phyloP scores from a whole-genome alignment of 2,329 filamentous ascomycete species.

The Didymella pinodella region DNA sequence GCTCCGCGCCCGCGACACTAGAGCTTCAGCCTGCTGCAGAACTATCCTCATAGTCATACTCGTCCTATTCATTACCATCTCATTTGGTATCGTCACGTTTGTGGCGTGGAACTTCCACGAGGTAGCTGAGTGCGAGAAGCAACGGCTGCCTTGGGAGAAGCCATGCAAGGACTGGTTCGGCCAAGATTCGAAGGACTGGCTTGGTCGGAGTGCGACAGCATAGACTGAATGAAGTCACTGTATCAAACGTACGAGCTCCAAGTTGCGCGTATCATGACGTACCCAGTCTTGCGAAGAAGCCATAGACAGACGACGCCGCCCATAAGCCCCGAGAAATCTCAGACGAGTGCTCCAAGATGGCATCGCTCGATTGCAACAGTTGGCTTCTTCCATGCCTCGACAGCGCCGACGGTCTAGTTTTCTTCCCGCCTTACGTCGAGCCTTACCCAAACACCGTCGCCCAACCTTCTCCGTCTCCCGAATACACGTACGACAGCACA shows the following conservation, averaged over 20 bases:
- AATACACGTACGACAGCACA: neutral
- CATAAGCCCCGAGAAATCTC: neutral
- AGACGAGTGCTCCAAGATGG: neutral
- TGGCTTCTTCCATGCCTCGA: neutral
- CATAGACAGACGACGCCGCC: neutral
- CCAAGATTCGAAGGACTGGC: constrained; percentile 30
- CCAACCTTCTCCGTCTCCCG: neutral
- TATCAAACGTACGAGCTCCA: neutral
- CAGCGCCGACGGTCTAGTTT: neutral
- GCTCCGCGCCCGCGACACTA: constrained; percentile 14
- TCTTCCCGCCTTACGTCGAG: neutral
- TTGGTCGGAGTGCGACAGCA: constrained; percentile 17
- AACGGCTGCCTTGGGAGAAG: constrained; percentile 34
- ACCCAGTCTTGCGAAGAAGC: neutral
- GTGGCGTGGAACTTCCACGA: constrained; percentile 38
- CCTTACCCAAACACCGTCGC: neutral
- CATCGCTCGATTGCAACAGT: neutral
- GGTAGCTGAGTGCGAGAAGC: constrained; percentile 35
- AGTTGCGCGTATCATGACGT: neutral
- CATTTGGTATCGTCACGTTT: constrained; percentile 29
- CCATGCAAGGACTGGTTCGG: constrained; percentile 38
- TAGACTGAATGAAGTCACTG: neutral
- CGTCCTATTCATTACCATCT: constrained; percentile 24
- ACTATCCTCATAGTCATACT: constrained; percentile 24
- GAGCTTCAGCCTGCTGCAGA: constrained; percentile 26